Evolutionary conservation across 1,284 basidiomycete species (phyloP).

Genomic region (Heliocybe sulcata): DNA sequence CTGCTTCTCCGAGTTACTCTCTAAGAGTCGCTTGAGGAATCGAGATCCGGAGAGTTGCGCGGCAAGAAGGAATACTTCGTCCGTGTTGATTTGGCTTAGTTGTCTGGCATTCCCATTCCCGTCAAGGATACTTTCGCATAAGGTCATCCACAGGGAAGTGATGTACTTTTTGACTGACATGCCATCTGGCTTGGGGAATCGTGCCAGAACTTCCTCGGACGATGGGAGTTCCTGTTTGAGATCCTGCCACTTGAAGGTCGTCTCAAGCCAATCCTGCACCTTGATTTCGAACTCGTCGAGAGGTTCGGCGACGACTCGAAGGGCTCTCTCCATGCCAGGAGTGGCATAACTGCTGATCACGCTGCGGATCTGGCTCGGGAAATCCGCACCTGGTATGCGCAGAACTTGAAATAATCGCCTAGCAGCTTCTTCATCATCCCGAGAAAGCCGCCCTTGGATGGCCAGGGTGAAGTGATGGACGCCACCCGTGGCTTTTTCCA

Average conservation of each 20-base stretch:
- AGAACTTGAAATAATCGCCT: background rate
- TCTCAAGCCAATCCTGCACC: background rate
- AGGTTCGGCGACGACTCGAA: background rate
- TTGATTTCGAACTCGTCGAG: background rate
- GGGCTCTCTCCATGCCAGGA: too few species aligned
- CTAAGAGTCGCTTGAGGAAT: background rate
- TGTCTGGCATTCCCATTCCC: too few species aligned
- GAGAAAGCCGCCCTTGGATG: background rate
- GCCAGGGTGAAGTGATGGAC: background rate
- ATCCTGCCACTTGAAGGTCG: too few species aligned
- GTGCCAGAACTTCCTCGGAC: too few species aligned
- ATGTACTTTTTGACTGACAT: too few species aligned
- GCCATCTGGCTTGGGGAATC: too few species aligned
- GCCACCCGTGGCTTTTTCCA: background rate
- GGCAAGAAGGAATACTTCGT: background rate
- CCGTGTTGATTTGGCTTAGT: too few species aligned
- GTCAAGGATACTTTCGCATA: too few species aligned
- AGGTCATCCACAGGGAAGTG: too few species aligned
- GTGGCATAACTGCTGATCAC: background rate
- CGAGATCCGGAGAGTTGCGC: background rate
- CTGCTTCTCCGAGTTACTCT: background rate
- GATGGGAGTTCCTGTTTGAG: too few species aligned
- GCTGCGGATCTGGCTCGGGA: background rate
- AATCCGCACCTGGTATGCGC: background rate
- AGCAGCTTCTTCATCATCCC: background rate